Conservation (phyloP, 2,329 filamentous ascomycete genomes). For the Aspergillus alliaceus region DNA sequence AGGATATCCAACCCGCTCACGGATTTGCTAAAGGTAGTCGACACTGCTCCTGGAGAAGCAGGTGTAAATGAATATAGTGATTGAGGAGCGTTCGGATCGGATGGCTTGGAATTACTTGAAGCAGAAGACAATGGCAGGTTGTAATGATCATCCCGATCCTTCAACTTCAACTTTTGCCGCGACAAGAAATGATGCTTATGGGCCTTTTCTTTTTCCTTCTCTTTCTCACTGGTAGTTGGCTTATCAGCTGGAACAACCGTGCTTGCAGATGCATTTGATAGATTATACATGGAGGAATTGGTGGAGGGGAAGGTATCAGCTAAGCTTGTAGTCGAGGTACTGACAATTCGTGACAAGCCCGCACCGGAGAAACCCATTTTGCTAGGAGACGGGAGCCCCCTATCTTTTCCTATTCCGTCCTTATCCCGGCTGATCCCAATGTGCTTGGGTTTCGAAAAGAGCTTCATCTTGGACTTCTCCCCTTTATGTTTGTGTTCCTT, state of each 20-base stretch:
- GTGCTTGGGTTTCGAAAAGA: constrained; percentile 67
- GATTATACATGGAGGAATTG: constrained; percentile 59
- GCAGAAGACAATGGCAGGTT: constrained; percentile 63
- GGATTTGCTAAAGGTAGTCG: constrained; percentile 70
- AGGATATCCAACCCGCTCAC: constrained; percentile 78
- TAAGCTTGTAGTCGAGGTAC: constrained; percentile 61
- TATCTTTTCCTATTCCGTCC: constrained; percentile 47
- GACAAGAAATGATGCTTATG: constrained; percentile 65
- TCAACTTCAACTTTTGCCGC: constrained; percentile 64
- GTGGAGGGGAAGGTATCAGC: constrained; percentile 55
- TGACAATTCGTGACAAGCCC: constrained; percentile 56
- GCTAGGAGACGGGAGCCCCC: constrained; percentile 59
- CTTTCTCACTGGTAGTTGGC: constrained; percentile 39
- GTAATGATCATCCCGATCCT: constrained; percentile 60
- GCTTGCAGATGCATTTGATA: constrained; percentile 62
- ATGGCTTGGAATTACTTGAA: constrained; percentile 63
- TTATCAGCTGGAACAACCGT: constrained; percentile 57
- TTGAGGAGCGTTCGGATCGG: constrained; percentile 62
- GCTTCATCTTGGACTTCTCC: constrained; percentile 66
- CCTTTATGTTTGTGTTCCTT: constrained; percentile 53
- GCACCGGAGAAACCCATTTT: constrained; percentile 53
- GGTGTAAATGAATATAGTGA: constrained; percentile 67
- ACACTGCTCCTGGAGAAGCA: constrained; percentile 60
- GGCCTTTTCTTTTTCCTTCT: constrained; percentile 45
- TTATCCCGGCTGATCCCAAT: constrained; percentile 63